A percentile compares a stretch with the other conserved stretches of the same genome.
phyloP scores from a whole-genome alignment of 345 rosid species.

The Gossypium longicalyx region DNA sequence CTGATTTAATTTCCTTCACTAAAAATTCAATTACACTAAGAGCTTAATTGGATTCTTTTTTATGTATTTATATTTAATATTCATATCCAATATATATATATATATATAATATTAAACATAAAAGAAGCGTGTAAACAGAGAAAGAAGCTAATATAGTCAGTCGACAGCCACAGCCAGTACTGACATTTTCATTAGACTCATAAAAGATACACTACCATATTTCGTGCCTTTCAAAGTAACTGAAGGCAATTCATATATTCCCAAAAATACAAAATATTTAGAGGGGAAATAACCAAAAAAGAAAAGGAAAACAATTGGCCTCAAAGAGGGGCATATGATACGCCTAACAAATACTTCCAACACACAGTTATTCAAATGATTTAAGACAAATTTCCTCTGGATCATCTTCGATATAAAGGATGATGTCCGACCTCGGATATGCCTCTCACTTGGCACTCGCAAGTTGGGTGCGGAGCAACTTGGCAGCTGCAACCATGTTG shows the following conservation, averaged over 20 bases:
- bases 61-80: too few species aligned
- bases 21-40: too few species aligned
- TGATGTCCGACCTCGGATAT: neutral
- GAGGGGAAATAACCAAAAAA: neutral
- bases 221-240: constrained; percentile 1
- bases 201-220: constrained; percentile 4
- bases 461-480: constrained; percentile 85
- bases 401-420: neutral
- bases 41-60: too few species aligned
- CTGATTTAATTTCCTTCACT: too few species aligned
- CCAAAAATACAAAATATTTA: constrained; percentile 8
- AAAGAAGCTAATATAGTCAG: too few species aligned
- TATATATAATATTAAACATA: too few species aligned
- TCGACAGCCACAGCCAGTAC: constrained; percentile 12
- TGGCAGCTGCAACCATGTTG: constrained; percentile 90
- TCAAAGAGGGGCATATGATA: constrained; percentile 15
- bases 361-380: constrained; percentile 25
- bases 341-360: constrained; percentile 20
- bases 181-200: constrained; percentile 11
- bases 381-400: neutral
- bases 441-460: constrained; percentile 69
- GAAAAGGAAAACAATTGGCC: neutral
- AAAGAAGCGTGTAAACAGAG: too few species aligned
- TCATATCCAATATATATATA: too few species aligned
- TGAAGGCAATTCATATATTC: constrained; percentile 2